Base-by-base conservation (phyloP, 495 filamentous ascomycete species). In the Aspergillus diversus region DNA sequence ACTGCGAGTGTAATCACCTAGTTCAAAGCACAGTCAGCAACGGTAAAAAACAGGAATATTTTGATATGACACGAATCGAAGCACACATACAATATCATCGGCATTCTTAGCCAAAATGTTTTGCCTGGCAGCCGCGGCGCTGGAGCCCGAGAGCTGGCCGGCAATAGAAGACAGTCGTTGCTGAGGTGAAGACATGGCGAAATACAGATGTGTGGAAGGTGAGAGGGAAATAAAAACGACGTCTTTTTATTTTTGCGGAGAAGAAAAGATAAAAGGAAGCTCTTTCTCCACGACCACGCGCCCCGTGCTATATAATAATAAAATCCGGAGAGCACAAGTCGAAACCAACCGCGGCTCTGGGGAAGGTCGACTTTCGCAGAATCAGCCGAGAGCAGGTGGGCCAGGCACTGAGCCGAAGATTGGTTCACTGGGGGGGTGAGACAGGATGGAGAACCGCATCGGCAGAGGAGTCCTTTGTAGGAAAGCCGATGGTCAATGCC, bases 1-100 rank as follows among this genome's bases (percentile, higher is more conserved):
- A 91, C 81, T 9, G 91, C 89, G 64, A 91, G 84, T 11, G 92
- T 96, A 69, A 98, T 96, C 65, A 98, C 94, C 78, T 81, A 48
- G 61, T n/a, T 37, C 7, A 1, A 12, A 58, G 55, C 1, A 27
- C 46, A 31, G 27, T 48, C 15, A 50, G 47, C 8, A 5, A 33
- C 6, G 27, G 1, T 54, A 42, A 33, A n/a, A 39, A 3, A 8
- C 6, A 12, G 34, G 55, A 62, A 54, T 12, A 47, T 17, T n/a
- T 4, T 12, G 33, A 13, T 51, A 55, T 42, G 34, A 33, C 5
- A 15, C 47, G 16, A n/a, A 51, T 17, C 15, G 33, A 52, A 7
- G 2, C 15, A 16, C 5, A 72, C 80, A 51, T 73, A 82, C 78
- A 27, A 81, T 67, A 70, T 81, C 78, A 63, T 81, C 78, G 21